Evolutionary conservation across 2,329 filamentous ascomycete species (phyloP), one percentile per base, ranked within the genome.

Genomic region (Lojkania enalia): DNA sequence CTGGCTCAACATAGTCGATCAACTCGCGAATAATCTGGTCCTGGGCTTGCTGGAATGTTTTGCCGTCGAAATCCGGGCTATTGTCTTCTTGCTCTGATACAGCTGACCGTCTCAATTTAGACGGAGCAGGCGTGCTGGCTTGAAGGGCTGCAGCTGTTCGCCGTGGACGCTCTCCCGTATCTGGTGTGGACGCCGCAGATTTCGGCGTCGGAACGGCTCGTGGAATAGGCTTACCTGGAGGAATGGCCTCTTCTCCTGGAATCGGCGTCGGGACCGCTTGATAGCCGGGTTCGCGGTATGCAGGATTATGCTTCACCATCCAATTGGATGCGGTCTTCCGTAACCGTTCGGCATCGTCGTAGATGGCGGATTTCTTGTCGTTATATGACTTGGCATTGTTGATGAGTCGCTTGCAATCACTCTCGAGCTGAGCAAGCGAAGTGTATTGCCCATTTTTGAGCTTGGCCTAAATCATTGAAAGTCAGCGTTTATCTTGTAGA

Each of bases 301-400:
- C 88, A 12, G 90, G 90, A 59, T 96, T 95, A 57, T 86, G 80
- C 67, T 87, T 87, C 44, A 85, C 86, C 90, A 95, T 95, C 67
- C 84, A 90, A 61, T 91, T 92, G 66, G 87, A 91, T 30, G 92
- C 78, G 2, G 89, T 85, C 71, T 95, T 96, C 35, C 90, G 81
- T 35, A 96, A 81, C 37, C 89, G 83, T 70, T 96, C 90, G 6
- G 90, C 89, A 72, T 96, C 90, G 32, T 90, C 86, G 63, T 86
- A 92, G 27, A 87, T 78, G 45, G 83, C 74, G 0, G 88, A 89
- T 32, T 79, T 80, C 56, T 86, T 86, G 48, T 85, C 78, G 61
- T 92, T 92, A 71, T 83, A 94, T 42, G 89, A 84, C 69, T 95
- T 95, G 25, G 88, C 88, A 63, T 95, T 96, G 53, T 83, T 80